These are phyloP conservation scores for Starmera quercuum DNA, from an alignment of 805 yeast genomes.

Conservation along the genomic window DNA sequence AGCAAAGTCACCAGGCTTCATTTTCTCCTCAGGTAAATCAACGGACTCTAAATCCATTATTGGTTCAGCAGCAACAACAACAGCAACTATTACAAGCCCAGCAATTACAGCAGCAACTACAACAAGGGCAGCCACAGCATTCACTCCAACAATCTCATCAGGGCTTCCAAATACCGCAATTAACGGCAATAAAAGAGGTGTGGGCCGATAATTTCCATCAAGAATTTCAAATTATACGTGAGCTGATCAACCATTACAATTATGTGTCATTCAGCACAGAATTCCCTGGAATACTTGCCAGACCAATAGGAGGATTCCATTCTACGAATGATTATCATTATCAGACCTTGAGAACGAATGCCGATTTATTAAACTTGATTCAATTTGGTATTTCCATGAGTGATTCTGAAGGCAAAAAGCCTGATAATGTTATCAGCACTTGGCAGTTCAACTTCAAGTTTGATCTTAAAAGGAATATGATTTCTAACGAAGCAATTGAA, in stretches of 20 bases:
- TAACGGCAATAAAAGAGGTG: conserved; percentile 60
- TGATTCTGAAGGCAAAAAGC: conserved; percentile 62
- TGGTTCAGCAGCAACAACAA: conserved; percentile 10
- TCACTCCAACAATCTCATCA: conserved; percentile 5
- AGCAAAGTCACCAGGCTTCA: conserved; percentile 16
- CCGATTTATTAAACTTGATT: conserved; percentile 77
- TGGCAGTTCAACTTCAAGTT: conserved; percentile 95
- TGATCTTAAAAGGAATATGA: conserved; percentile 75
- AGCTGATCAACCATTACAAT: conserved; percentile 48
- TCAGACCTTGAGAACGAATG: conserved; percentile 87
- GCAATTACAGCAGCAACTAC: conserved; percentile 9
- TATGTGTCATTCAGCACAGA: conserved; percentile 76
- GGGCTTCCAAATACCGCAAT: conserved; percentile 23
- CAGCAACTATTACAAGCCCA: conserved; percentile 2
- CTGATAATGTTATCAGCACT: conserved; percentile 63
- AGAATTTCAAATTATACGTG: conserved; percentile 57
- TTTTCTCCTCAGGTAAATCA: conserved; percentile 21
- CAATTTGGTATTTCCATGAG: conserved; percentile 79
- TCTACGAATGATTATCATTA: conserved; percentile 90
- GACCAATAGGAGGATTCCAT: conserved; percentile 92
- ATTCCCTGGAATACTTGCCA: conserved; percentile 91
- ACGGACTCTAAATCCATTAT: conserved; percentile 9
- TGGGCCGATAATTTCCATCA: conserved; percentile 64
- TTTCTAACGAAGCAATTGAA: conserved; percentile 76
- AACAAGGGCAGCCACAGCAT: conserved; percentile 11